A percentile compares a stretch with the other conserved stretches of the same genome.
These are phyloP conservation scores for Saccharomycopsis fodiens DNA, from an alignment of 805 yeast species.

Conservation along the genomic window DNA sequence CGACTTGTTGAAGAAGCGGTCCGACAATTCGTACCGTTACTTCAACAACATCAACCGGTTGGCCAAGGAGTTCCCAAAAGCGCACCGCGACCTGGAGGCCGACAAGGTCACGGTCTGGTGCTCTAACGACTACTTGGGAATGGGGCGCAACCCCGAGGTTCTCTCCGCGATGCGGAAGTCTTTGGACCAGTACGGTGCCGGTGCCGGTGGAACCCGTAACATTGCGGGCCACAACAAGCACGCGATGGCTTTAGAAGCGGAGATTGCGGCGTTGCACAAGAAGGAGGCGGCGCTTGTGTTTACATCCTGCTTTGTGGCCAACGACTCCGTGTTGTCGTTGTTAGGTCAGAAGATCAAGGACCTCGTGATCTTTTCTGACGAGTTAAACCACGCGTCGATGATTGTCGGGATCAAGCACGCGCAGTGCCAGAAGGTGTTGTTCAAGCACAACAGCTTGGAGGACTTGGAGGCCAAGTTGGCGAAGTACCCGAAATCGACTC, in stretches of 20 bases:
- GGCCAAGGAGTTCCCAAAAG: constrained; percentile 88
- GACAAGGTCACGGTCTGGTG: constrained; percentile 99
- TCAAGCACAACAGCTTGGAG: constrained; percentile 80
- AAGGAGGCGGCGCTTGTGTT: constrained; percentile 94
- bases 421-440: constrained; percentile 78
- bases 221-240: constrained; percentile 95
- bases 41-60: constrained; percentile 96
- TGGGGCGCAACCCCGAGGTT: constrained; percentile 77
- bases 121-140: constrained; percentile 93
- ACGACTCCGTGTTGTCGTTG: constrained; percentile 87
- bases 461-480: constrained; percentile 78
- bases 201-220: constrained; percentile 99
- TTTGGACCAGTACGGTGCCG: constrained; percentile 88
- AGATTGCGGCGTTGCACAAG: constrained; percentile 83
- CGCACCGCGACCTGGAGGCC: constrained; percentile 67
- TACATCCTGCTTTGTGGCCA: constrained; percentile 93
- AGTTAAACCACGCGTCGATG: constrained; percentile 95
- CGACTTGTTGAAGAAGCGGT: constrained; percentile 67
- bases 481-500: constrained; percentile 75
- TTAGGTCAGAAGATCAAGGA: constrained; percentile 88
- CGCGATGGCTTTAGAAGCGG: constrained; percentile 82
- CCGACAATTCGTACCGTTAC: constrained; percentile 88
- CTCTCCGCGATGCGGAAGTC: constrained; percentile 70
- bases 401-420: constrained; percentile 93
- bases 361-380: constrained; percentile 88